Percentiles rank a stretch among this genome's conserved stretches.
phyloP scores from a whole-genome alignment of 140 eudicot genomes.

The Flaveria floridana region DNA sequence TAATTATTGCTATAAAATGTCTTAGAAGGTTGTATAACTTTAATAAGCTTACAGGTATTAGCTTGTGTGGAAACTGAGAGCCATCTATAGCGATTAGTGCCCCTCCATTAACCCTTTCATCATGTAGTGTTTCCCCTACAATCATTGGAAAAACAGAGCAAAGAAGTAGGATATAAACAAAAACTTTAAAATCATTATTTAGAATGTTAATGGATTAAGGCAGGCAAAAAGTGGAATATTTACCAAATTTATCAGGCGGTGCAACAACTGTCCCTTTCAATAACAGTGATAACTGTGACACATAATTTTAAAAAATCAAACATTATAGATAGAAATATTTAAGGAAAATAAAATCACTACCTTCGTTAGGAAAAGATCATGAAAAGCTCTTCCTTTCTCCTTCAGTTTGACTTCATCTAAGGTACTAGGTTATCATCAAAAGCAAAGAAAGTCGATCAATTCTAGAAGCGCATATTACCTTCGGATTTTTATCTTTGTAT shows the following conservation, averaged over 20 bases:
- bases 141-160: conserved; percentile 18
- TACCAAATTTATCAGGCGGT: conserved; percentile 98
- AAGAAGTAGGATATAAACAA: conserved; percentile 11
- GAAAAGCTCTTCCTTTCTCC: conserved; percentile 93
- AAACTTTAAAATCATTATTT: conserved; percentile 2
- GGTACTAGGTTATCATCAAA: conserved; percentile 40
- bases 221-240: conserved; percentile 13
- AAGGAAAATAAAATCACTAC: conserved; percentile 37
- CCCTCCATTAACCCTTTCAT: conserved; percentile 94
- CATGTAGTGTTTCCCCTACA: conserved; percentile 95
- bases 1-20: neutral
- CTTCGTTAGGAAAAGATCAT: conserved; percentile 88
- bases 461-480: neutral
- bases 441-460: conserved; percentile 14
- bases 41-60: conserved; percentile 75
- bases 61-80: conserved; percentile 81
- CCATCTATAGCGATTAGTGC: conserved; percentile 79
- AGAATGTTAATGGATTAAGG: neutral
- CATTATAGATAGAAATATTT: neutral
- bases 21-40: neutral
- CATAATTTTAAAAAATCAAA: conserved; percentile 7
- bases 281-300: conserved; percentile 66
- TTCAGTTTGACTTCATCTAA: conserved; percentile 78
- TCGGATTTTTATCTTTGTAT: neutral
- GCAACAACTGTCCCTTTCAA: conserved; percentile 95